Conservation (phyloP, 805 yeast species). For the Hyphopichia homilentoma region DNA sequence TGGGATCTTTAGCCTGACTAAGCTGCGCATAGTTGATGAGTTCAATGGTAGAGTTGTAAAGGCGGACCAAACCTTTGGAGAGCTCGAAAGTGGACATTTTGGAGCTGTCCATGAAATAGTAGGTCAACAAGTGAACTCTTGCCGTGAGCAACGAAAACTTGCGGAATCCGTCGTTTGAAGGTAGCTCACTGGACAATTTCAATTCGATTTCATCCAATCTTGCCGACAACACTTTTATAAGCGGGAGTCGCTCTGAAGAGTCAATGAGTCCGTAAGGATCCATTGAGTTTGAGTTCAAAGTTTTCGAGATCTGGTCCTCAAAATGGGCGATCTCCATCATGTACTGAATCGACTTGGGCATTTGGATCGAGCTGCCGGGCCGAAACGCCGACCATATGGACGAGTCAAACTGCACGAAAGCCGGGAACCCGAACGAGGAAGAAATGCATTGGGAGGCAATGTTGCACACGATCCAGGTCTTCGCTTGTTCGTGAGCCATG, state of each 20-base stretch:
- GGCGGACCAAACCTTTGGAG: slow-evolving; percentile 67
- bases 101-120: slow-evolving; percentile 69
- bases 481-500: slow-evolving; percentile 68
- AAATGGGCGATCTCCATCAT: slow-evolving; percentile 82
- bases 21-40: slow-evolving; percentile 63
- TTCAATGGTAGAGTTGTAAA: slow-evolving; percentile 76
- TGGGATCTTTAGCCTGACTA: slow-evolving; percentile 56
- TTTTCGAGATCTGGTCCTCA: slow-evolving; percentile 79
- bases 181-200: slow-evolving; percentile 38
- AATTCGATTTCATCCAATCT: slow-evolving; percentile 77
- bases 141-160: slow-evolving; percentile 67
- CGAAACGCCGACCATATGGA: slow-evolving; percentile 55
- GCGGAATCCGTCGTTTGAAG: slow-evolving; percentile 59
- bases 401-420: slow-evolving; percentile 76
- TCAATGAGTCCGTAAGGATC: slow-evolving; percentile 65
- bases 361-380: slow-evolving; percentile 39
- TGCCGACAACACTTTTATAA: slow-evolving; percentile 63
- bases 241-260: slow-evolving; percentile 68
- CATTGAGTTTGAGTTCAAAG: slow-evolving; percentile 66
- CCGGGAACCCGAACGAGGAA: slow-evolving; percentile 91
- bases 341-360: slow-evolving; percentile 62
- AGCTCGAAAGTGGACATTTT: slow-evolving; percentile 54
- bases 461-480: slow-evolving; percentile 94
- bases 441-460: slow-evolving; percentile 87
- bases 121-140: slow-evolving; percentile 77